These are phyloP conservation scores for Mortierella sp. DNA, from an alignment of 371 early-diverging fungal genomes.

Conservation along the genomic window DNA sequence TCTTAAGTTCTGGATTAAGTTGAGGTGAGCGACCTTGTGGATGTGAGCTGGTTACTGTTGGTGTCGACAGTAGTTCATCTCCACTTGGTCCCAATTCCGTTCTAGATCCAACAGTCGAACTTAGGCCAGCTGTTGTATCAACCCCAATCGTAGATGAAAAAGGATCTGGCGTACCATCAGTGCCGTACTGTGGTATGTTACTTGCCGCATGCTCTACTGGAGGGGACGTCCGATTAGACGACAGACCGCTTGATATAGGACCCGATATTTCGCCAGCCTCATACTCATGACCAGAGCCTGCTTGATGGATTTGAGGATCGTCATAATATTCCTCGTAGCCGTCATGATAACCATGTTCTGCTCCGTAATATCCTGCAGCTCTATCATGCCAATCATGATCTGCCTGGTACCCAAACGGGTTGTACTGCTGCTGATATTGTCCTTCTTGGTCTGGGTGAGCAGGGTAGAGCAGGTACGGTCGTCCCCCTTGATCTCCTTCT, in stretches of 20 bases:
- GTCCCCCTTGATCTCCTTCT: background rate
- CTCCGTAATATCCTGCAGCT: constrained; percentile 1
- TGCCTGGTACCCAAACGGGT: background rate
- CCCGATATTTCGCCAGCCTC: background rate
- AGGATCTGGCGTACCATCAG: background rate
- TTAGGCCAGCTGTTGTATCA: background rate
- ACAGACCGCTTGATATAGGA: background rate
- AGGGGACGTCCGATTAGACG: background rate
- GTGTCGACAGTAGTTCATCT: background rate
- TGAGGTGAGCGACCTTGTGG: background rate
- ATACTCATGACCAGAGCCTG: background rate
- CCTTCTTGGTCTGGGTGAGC: background rate
- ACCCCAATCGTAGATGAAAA: background rate
- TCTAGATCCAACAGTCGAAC: background rate
- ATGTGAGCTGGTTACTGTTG: background rate
- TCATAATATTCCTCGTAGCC: background rate
- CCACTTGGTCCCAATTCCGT: background rate
- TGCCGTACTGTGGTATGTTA: background rate
- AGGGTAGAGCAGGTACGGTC: background rate
- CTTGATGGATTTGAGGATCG: background rate
- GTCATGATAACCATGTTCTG: background rate
- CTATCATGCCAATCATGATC: background rate
- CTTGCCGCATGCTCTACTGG: background rate
- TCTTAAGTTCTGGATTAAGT: background rate
- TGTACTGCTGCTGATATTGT: background rate